Percentiles rank a stretch among this genome's conserved stretches.
Evolutionary conservation across 306 rosid genomes (phyloP).

Genomic region (Acacia confusa): DNA sequence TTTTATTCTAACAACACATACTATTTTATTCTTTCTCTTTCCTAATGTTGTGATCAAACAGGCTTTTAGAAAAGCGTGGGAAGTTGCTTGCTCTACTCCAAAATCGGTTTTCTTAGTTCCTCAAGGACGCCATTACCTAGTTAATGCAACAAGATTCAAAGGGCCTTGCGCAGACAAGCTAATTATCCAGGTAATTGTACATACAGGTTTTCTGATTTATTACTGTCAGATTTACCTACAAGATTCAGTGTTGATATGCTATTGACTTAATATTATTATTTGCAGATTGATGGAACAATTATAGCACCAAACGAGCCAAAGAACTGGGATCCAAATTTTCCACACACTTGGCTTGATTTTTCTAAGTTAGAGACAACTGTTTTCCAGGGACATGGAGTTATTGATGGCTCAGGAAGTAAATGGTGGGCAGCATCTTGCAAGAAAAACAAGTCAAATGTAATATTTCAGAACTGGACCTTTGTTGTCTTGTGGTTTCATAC

Average conservation of each 20-base stretch:
- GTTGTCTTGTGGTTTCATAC: conserved; percentile 11
- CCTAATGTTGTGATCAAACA: conserved; percentile 39
- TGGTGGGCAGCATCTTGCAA: conserved; percentile 99
- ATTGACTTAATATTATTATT: conserved; percentile 21
- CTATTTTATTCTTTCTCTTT: conserved; percentile 32
- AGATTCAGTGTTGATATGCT: not conserved
- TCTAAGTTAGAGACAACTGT: conserved; percentile 54
- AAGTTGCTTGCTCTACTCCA: conserved; percentile 69
- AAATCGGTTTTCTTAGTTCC: conserved; percentile 83
- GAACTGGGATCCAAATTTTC: conserved; percentile 73
- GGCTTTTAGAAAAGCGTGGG: conserved; percentile 92
- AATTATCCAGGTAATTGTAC: conserved; percentile 63
- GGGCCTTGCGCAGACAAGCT: conserved; percentile 79
- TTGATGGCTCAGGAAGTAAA: conserved; percentile 96
- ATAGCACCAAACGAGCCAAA: conserved; percentile 89
- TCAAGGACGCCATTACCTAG: conserved; percentile 65
- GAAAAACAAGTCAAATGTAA: conserved; percentile 86
- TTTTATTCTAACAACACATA: not conserved
- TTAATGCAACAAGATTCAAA: conserved; percentile 76
- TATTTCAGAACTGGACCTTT: conserved; percentile 2
- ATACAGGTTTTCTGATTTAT: not conserved
- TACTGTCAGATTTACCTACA: conserved; percentile 4
- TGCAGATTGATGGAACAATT: conserved; percentile 86
- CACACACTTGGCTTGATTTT: conserved; percentile 77
- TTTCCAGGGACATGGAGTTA: conserved; percentile 86